Base-by-base conservation (phyloP, 345 rosid species). In the Acer yangbiense region DNA sequence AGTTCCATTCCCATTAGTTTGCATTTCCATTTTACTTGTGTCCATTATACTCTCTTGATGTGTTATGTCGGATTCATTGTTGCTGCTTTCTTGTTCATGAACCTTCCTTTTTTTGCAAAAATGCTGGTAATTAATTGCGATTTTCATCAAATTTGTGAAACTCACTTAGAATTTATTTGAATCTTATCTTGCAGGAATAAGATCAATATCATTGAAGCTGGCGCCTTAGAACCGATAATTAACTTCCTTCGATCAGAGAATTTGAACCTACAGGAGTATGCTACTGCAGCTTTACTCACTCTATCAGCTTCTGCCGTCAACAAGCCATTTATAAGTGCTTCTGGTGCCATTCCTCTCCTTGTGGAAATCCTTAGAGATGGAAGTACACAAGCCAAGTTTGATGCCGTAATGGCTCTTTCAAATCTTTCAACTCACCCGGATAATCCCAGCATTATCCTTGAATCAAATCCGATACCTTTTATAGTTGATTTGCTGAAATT, bases 211-310 rank as follows among this genome's bases (percentile, higher is more conserved):
- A 85, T 96, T 55, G 91, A 92, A 86, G 97, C 95, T n/a, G 98
- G 99, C 32, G 99, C 93, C 14, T 91, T 96, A 60, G 90, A 89
- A 70, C 92, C 97, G 32, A 87, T 96, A 62, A 85, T 90, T 74
- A 76, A 81, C 73, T 92, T 94, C 81, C 93, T 96, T 69, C 88
- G 83, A 71, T 92, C 90, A 44, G 75, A 85, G n/a, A 86, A 84
- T 63, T 67, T 73, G 68, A 89, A 84, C 83, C 85, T 96, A 43
- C 90, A 88, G 72, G 99, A 92, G 80, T 81, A 80, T 77, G 98
- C 99, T 46, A 84, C 98, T 64, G 98, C 99, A 13, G 82, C 97
- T 65, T 79, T 96, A 81, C 97, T 94, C 70, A 94, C 99, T 25
- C 86, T 96, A 46, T 96, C 99, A 0, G 99, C 98, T 66, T 91